phyloP scores from a whole-genome alignment of 208 protist genomes.

The Trypanosoma avium region DNA sequence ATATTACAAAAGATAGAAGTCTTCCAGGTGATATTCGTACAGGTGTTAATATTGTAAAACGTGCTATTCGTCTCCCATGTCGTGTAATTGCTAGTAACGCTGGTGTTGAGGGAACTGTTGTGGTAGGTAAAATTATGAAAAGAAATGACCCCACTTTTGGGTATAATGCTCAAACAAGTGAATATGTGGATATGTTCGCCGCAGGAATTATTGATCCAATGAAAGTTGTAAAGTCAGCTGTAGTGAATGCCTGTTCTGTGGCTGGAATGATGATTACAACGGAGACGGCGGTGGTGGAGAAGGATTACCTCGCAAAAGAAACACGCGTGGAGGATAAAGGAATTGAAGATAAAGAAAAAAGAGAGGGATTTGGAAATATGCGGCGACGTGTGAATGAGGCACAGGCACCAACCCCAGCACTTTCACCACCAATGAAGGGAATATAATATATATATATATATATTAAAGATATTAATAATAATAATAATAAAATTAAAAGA shows the following conservation, averaged over 20 bases:
- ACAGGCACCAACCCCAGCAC: constrained; percentile 78
- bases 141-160: constrained; percentile 86
- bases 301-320: constrained; percentile 56
- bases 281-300: constrained; percentile 95
- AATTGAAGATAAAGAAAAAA: constrained; percentile 82
- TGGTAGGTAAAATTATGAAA: constrained; percentile 96
- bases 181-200: constrained; percentile 98
- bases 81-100: constrained; percentile 97
- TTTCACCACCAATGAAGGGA: constrained; percentile 85
- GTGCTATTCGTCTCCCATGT: constrained; percentile 77
- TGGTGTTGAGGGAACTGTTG: constrained; percentile 96
- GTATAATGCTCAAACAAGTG: constrained; percentile 94
- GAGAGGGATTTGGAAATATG: constrained; percentile 63
- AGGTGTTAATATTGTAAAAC: constrained; percentile 83
- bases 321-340: constrained; percentile 76
- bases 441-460: constrained; percentile 35
- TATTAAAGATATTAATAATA: constrained; percentile 15
- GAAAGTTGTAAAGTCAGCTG: constrained; percentile 98
- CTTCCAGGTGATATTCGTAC: constrained; percentile 72
- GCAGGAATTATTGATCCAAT: constrained; percentile 99
- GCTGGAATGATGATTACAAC: constrained; percentile 99
- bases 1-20: constrained; percentile 68
- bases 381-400: constrained; percentile 75
- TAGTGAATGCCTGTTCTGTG: constrained; percentile 97
- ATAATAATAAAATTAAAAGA: background rate